A percentile compares a stretch with the other conserved stretches of the same genome.
phyloP scores from a whole-genome alignment of 441 rosid genomes.

The Breynia disticha region DNA sequence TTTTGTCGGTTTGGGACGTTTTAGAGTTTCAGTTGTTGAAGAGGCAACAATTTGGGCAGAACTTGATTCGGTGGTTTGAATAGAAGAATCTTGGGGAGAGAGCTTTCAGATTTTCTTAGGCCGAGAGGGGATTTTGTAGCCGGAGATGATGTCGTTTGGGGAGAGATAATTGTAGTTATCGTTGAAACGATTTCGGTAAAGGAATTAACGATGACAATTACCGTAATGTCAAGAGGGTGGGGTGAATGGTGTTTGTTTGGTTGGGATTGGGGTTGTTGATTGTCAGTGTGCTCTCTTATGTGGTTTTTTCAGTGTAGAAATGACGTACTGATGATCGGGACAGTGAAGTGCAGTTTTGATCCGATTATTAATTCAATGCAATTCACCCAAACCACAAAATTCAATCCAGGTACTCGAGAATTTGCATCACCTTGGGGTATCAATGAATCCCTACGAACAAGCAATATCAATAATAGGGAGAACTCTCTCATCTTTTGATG shows the following conservation, averaged over 20 bases:
- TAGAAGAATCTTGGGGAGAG: slow-evolving; percentile 36
- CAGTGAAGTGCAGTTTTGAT: too few relatives aligned
- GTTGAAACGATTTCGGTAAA: too few relatives aligned
- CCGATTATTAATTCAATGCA: too few relatives aligned
- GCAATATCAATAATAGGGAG: slow-evolving; percentile 53
- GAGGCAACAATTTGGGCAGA: slow-evolving; percentile 3
- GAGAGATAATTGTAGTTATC: slow-evolving; percentile 25
- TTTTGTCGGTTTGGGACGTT: slow-evolving; percentile 22
- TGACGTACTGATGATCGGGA: too few relatives aligned
- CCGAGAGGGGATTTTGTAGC: slow-evolving; percentile 77
- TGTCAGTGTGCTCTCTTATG: too few relatives aligned
- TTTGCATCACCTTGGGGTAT: slow-evolving; percentile 38
- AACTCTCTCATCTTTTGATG: slow-evolving; percentile 46
- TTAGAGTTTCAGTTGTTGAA: slow-evolving; percentile 15
- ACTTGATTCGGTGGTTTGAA: slow-evolving; percentile 10
- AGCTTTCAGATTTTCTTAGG: slow-evolving; percentile 78
- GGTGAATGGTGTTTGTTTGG: too few relatives aligned
- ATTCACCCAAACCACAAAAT: too few relatives aligned
- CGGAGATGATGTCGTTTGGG: slow-evolving; percentile 31
- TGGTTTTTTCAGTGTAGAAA: too few relatives aligned
- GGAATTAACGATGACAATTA: too few relatives aligned
- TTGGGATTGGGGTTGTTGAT: too few relatives aligned
- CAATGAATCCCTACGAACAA: slow-evolving; percentile 49
- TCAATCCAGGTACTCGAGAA: slow-evolving; percentile 11
- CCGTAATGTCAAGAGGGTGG: too few relatives aligned